A percentile compares a stretch with the other conserved stretches of the same genome.
phyloP scores from a whole-genome alignment of 1,284 basidiomycete species.

The Naganishia sp. region DNA sequence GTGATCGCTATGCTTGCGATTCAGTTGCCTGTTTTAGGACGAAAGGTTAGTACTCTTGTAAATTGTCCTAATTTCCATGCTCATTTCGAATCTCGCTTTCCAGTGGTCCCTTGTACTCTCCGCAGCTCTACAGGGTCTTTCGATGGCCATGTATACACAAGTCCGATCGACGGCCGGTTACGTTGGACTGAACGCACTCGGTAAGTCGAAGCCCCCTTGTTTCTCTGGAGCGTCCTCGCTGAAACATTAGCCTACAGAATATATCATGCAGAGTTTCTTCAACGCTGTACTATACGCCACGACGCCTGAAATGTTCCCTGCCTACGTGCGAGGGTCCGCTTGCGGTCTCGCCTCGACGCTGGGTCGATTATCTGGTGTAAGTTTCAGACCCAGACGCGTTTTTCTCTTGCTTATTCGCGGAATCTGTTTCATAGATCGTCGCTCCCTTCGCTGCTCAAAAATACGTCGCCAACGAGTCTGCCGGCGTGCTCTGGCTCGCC shows the following conservation, averaged over 20 bases:
- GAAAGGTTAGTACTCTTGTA: constrained; percentile 39
- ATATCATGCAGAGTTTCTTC: constrained; percentile 52
- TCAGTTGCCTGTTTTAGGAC: constrained; percentile 50
- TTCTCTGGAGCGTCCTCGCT: neutral
- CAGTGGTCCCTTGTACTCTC: constrained; percentile 52
- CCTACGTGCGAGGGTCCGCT: constrained; percentile 52
- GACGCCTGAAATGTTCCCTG: constrained; percentile 53
- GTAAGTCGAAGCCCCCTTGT: neutral
- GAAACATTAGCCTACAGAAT: constrained; percentile 38
- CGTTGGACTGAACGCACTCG: constrained; percentile 49
- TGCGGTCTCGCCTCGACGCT: constrained; percentile 50
- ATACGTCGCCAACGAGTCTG: constrained; percentile 39
- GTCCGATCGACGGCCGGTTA: constrained; percentile 45
- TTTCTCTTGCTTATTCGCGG: neutral
- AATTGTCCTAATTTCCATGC: neutral
- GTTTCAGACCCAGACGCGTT: neutral
- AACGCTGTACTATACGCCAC: constrained; percentile 55
- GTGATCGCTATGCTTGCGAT: constrained; percentile 50
- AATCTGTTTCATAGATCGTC: constrained; percentile 34
- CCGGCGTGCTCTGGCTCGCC: constrained; percentile 48
- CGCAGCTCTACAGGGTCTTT: constrained; percentile 50
- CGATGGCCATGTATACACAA: constrained; percentile 54
- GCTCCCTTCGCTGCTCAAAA: constrained; percentile 51
- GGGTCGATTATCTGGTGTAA: constrained; percentile 47
- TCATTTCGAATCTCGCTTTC: neutral